phyloP scores from a whole-genome alignment of 2,329 filamentous ascomycete genomes.

The Alternaria rosae region DNA sequence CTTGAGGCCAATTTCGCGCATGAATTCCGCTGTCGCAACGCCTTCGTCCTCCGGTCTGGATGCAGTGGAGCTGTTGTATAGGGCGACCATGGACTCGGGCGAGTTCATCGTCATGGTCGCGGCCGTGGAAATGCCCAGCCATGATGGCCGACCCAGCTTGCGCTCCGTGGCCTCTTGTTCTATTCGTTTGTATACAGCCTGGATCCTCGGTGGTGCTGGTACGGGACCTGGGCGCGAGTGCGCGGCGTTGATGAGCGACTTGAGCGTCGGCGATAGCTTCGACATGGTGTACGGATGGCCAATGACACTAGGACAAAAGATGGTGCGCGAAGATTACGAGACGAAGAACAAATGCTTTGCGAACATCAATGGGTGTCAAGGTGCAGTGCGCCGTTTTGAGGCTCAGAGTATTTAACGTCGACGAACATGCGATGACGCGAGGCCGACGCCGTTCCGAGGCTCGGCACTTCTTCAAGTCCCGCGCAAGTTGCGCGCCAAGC shows the following conservation, averaged over 20 bases:
- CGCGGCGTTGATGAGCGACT: slow-evolving; percentile 46
- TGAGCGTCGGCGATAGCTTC: slow-evolving; percentile 46
- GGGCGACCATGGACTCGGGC: slow-evolving; percentile 72
- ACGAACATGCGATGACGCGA: slow-evolving; percentile 6
- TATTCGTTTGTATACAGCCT: slow-evolving; percentile 42
- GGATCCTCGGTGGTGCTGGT: slow-evolving; percentile 42
- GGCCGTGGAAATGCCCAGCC: slow-evolving; percentile 63
- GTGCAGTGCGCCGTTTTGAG: neutral
- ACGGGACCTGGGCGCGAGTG: slow-evolving; percentile 46
- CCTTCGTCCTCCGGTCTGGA: slow-evolving; percentile 41
- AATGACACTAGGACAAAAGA: neutral
- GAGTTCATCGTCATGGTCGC: slow-evolving; percentile 88
- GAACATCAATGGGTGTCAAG: neutral
- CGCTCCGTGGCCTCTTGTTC: slow-evolving; percentile 40
- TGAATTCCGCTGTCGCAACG: slow-evolving; percentile 69
- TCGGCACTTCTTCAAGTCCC: slow-evolving; percentile 13
- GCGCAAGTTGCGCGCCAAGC: neutral
- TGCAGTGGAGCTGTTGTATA: slow-evolving; percentile 59
- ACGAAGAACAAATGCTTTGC: neutral
- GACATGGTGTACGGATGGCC: slow-evolving; percentile 34
- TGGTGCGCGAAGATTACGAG: neutral
- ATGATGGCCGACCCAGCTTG: slow-evolving; percentile 44
- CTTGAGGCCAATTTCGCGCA: slow-evolving; percentile 78
- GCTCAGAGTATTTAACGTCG: slow-evolving; percentile 1
- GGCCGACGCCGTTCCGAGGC: slow-evolving; percentile 14